Percentiles rank a stretch among this genome's conserved stretches.
Conservation (phyloP, 2,329 filamentous ascomycete species). For the Trichophyton mentagrophytes region DNA sequence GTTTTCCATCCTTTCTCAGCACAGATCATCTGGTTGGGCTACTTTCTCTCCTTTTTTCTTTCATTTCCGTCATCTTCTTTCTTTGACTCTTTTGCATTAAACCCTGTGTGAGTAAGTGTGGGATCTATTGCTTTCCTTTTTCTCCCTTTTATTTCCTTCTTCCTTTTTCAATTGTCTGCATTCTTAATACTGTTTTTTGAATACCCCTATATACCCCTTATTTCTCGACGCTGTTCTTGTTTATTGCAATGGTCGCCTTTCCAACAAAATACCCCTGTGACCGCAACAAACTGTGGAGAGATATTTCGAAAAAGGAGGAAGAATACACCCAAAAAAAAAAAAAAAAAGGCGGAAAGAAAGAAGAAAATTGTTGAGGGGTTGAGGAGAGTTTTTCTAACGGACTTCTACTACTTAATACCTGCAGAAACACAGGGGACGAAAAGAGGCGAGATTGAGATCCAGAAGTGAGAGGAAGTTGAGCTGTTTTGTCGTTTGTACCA, state of each 20-base stretch:
- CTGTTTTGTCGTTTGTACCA: neutral
- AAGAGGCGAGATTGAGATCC: neutral
- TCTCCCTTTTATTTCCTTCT: neutral
- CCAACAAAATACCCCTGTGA: neutral
- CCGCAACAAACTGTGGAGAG: slow-evolving; percentile 4
- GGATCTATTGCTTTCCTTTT: neutral
- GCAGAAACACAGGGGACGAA: neutral
- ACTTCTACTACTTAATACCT: neutral
- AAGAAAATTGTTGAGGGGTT: neutral
- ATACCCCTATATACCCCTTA: slow-evolving; percentile 11
- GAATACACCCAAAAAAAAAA: neutral
- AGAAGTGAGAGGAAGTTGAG: neutral
- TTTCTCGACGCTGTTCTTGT: slow-evolving; percentile 7
- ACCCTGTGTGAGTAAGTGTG: slow-evolving; percentile 10
- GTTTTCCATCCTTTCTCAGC: neutral
- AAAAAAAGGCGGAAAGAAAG: neutral
- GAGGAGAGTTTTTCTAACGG: neutral
- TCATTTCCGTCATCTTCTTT: slow-evolving; percentile 9
- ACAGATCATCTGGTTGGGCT: slow-evolving; percentile 9
- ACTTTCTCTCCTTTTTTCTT: slow-evolving; percentile 19
- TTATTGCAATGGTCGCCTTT: too few relatives aligned
- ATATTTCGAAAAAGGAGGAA: neutral
- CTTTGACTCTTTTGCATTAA: slow-evolving; percentile 16
- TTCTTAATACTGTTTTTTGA: slow-evolving; percentile 8
- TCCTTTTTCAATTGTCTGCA: slow-evolving; percentile 5